A percentile compares a stretch with the other conserved stretches of the same genome.
Conservation (phyloP, 805 yeast genomes). For the Jamesozyma lodderae region DNA sequence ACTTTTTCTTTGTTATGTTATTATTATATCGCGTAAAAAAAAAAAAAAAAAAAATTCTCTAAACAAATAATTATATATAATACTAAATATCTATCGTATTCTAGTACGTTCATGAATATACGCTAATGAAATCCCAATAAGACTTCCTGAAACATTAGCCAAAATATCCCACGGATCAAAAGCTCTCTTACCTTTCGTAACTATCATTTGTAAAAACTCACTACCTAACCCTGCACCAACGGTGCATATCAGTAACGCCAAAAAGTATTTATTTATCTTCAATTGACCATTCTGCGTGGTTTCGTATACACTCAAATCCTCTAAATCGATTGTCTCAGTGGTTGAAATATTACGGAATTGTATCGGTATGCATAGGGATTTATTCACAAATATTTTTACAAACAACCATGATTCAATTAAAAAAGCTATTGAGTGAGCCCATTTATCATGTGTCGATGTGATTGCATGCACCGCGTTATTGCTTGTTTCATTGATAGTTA, state of each 20-base stretch:
- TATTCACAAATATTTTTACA: conserved; percentile 32
- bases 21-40: no score
- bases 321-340: no score
- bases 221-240: conserved; percentile 40
- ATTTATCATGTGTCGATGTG: conserved; percentile 41
- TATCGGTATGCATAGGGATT: background rate
- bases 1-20: background rate
- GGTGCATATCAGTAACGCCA: conserved; percentile 38
- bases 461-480: conserved; percentile 29
- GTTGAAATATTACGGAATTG: background rate
- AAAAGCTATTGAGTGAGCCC: conserved; percentile 41
- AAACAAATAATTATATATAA: no score
- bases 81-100: no score
- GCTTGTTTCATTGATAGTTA: conserved; percentile 26
- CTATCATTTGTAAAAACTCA: conserved; percentile 39
- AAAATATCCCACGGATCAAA: conserved; percentile 44
- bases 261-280: conserved; percentile 12
- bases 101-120: conserved; percentile 1
- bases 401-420: conserved; percentile 40
- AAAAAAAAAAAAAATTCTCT: no score
- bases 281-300: no score
- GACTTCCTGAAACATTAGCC: conserved; percentile 28
- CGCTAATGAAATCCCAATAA: conserved; percentile 15
- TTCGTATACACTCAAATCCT: no score
- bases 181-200: conserved; percentile 30